A percentile compares a stretch with the other conserved stretches of the same genome.
phyloP scores from a whole-genome alignment of 352 stramenopile species.

The Phytopythium kandeliae region DNA sequence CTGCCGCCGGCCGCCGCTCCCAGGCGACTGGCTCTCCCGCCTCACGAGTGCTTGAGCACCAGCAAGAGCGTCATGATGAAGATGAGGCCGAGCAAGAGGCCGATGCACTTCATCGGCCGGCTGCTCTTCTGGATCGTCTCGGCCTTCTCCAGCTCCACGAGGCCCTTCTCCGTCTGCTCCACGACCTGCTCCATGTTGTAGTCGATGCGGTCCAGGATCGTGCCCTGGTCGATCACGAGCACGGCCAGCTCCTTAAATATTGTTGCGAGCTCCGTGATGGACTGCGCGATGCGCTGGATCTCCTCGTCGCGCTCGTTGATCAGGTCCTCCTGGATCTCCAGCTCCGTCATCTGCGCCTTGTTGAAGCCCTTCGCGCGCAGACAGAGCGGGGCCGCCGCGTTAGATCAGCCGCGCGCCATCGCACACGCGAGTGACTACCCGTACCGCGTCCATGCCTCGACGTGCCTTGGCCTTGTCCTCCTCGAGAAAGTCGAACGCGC shows the following conservation, averaged over 20 bases:
- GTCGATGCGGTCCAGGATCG: slow-evolving; percentile 99
- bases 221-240: slow-evolving; percentile 99
- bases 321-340: slow-evolving; percentile 95
- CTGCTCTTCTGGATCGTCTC: slow-evolving; percentile 98
- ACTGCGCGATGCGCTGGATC: slow-evolving; percentile 97
- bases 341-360: slow-evolving; percentile 92
- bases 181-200: slow-evolving; percentile 99
- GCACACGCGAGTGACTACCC: background rate
- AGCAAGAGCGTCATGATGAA: slow-evolving; percentile 91
- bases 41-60: slow-evolving; percentile 88
- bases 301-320: slow-evolving; percentile 95
- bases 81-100: slow-evolving; percentile 89
- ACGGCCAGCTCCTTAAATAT: slow-evolving; percentile 99
- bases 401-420: background rate
- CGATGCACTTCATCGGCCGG: slow-evolving; percentile 94
- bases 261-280: slow-evolving; percentile 97
- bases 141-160: slow-evolving; percentile 98
- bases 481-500: slow-evolving; percentile 88
- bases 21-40: too few species aligned
- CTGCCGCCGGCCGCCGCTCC: too few species aligned
- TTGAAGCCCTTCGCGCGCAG: slow-evolving; percentile 82
- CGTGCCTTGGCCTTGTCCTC: slow-evolving; percentile 64
- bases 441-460: slow-evolving; percentile 46
- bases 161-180: slow-evolving; percentile 97
- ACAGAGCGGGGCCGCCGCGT: too few species aligned